Evolutionary conservation across 2,329 filamentous ascomycete species (phyloP), one percentile per base, ranked within the genome.

Genomic region (Microdochium paspali): DNA sequence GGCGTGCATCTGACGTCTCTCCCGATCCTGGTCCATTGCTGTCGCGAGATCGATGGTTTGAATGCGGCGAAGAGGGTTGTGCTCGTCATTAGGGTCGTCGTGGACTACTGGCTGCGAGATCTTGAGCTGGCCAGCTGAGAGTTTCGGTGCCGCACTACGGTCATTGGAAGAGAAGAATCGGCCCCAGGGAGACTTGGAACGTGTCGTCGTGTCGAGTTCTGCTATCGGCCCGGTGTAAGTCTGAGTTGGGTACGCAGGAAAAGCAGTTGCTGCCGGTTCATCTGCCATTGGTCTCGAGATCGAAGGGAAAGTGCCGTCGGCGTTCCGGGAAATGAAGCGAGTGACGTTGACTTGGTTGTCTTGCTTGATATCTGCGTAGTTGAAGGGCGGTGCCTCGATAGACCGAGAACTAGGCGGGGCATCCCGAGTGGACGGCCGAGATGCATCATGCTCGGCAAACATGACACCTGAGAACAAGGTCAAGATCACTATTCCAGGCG

Each of bases 11-110:
- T 62, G 66, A 15, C 72, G 63, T 44, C 69, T 66, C 46, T 72
- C 65, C 50, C 58, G 68, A 40, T 80, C 74, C 13, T 69, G 68
- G 49, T 55, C 63, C 1, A 66, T 70, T 2, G 76, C 76, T 1
- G 71, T 71, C 10, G 67, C 65, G 28, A 80, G 62, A 46, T 75
- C 75, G 25, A 78, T 62, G 0, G 73, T 77, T 20, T 55, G 55
- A 28, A 64, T 63, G 21, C 50, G 54, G 15, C 55, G 52, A 7
- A 64, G 49, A 10, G 60, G 53, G 39, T 56, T 58, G 26, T 53
- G 52, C 47, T 53, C 57, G 56, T 51, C 28, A 57, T 53, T 31
- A 55, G 51, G 9, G 51, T 51, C 12, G 76, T 53, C 30, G 79
- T 66, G 1, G 15, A 40, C 15, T 5, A 40, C 18, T 21, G 77